Evolutionary conservation across 371 early-diverging fungal genomes (phyloP).

Genomic region (Circinella minor): DNA sequence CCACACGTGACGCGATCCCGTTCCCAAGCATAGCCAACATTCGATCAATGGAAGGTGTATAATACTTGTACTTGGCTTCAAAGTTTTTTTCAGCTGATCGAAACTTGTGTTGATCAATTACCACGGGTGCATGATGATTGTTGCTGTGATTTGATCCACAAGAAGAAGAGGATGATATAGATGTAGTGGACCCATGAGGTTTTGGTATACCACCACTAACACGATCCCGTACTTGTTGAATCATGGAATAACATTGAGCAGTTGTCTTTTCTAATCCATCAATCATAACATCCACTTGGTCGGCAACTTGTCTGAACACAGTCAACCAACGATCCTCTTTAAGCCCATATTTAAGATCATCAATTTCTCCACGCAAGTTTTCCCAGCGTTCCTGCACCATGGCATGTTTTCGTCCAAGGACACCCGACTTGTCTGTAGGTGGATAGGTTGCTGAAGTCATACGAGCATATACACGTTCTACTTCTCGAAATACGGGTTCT

Average conservation of each 20-base stretch:
- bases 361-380: constrained; percentile 43
- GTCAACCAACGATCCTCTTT: constrained; percentile 66
- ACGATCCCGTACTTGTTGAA: constrained; percentile 46
- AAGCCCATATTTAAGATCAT: constrained; percentile 58
- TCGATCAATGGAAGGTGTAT: constrained; percentile 60
- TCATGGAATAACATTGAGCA: constrained; percentile 55
- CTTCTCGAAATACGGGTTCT: constrained; percentile 53
- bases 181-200: constrained; percentile 24
- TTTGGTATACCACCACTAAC: constrained; percentile 24
- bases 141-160: constrained; percentile 13
- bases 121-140: constrained; percentile 16
- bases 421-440: constrained; percentile 40
- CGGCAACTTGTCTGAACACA: constrained; percentile 61
- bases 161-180: constrained; percentile 25
- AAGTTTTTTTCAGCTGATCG: constrained; percentile 62
- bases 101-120: constrained; percentile 51
- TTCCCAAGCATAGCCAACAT: constrained; percentile 65
- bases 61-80: constrained; percentile 67
- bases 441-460: constrained; percentile 39
- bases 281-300: constrained; percentile 66
- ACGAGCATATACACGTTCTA: constrained; percentile 60
- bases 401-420: constrained; percentile 40
- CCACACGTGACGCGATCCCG: constrained; percentile 58
- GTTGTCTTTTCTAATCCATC: constrained; percentile 63
- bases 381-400: constrained; percentile 56